Base-by-base conservation (phyloP, 345 rosid species). In the Acer saccharum region DNA sequence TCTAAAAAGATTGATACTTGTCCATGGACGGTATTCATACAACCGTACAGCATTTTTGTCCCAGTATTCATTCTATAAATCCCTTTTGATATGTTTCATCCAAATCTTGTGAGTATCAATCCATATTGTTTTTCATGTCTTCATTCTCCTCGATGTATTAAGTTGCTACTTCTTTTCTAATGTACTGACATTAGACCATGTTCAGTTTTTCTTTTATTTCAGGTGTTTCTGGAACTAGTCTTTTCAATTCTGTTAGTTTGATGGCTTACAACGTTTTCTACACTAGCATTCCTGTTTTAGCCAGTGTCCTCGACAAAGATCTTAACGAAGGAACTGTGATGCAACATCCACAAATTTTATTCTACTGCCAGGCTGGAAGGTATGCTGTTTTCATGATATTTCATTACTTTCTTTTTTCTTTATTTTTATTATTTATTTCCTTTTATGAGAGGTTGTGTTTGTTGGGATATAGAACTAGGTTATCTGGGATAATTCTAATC, bases 291-390 rank as follows among this genome's bases (percentile, higher is more conserved):
- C 99, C 99, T 83, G 99, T 90, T 83, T 84, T 96, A 67, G 92
- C 91, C 65, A 94, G 95, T 73, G 93, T 93, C 48, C 92, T 96
- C 71, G 99, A 96, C 87, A 96, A 96, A 89, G 98, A 96, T 91
- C 97, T 96, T 75, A 89, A 85, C 84, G 98, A 94, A 85, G 87
- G 89, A 80, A 85, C 98, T 67, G 91, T 94, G 27, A 96, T 96
- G 98, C 98, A 92, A 80, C 99, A 96, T 86, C 99, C 98, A 61
- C 98, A 96, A 81, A 96, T 96, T 76, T 88, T 94, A 48, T 94
- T 96, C 79, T 96, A 94, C 87, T 96, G 99, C 84, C 99, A 96
- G 85, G 99, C 99, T 21, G 99, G 99, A 84, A 96, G 99, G 99
- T 96, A 79, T 81, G 43, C 14, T 67, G 52, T 75, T 61, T 20